Evolutionary conservation across 208 protist species (phyloP).

Genomic region (Angomonas ambiguus): DNA sequence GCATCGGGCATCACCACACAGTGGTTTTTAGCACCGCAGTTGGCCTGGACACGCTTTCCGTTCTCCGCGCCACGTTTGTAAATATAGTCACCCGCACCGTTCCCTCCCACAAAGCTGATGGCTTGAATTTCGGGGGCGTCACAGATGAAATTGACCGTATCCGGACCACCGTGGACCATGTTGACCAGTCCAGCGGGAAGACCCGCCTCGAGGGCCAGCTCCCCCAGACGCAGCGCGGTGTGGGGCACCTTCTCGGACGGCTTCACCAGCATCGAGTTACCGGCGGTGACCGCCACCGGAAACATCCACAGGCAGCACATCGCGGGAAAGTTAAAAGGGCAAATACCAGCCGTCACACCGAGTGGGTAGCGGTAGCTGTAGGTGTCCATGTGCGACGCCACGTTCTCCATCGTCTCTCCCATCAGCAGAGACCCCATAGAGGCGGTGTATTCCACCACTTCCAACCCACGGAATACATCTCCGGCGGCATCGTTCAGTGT

Average conservation of each 20-base stretch:
- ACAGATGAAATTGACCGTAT: slow-evolving; percentile 11
- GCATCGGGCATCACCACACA: slow-evolving; percentile 1
- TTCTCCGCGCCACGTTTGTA: slow-evolving; percentile 3
- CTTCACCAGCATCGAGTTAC: slow-evolving; percentile 10
- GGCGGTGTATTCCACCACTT: slow-evolving; percentile 1
- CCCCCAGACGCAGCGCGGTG: slow-evolving; percentile 7
- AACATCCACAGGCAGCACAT: slow-evolving; percentile 13
- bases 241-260: slow-evolving; percentile 11
- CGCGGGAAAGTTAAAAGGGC: slow-evolving; percentile 9
- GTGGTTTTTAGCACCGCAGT: slow-evolving; percentile 12
- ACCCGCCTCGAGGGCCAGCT: slow-evolving; percentile 7
- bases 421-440: slow-evolving; percentile 8
- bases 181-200: slow-evolving; percentile 1
- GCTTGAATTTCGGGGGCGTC: neutral
- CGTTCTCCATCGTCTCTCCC: slow-evolving; percentile 10
- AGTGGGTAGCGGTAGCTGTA: slow-evolving; percentile 11
- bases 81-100: slow-evolving; percentile 9
- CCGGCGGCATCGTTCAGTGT: slow-evolving; percentile 7
- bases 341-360: slow-evolving; percentile 7
- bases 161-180: slow-evolving; percentile 8
- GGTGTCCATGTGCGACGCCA: slow-evolving; percentile 7
- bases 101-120: slow-evolving; percentile 9
- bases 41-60: slow-evolving; percentile 11
- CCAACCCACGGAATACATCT: slow-evolving; percentile 4
- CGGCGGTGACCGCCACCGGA: neutral